Base-by-base conservation (phyloP, 176 grass and related monocot genomes). In the Bothriochloa decipiens region DNA sequence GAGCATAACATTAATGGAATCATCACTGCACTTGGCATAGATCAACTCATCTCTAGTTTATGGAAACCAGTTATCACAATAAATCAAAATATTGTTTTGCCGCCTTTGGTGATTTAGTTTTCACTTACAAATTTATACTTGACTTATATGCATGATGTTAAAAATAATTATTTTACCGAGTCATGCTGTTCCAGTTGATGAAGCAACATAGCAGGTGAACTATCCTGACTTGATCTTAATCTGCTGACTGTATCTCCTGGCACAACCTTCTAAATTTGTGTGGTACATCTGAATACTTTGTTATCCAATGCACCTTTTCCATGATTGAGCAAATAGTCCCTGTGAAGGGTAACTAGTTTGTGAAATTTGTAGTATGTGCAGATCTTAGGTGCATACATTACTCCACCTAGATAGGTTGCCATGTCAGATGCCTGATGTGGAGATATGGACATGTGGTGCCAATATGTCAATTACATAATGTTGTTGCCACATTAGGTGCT, bases 61-160 rank as follows among this genome's bases (percentile, higher is more conserved):
- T 45, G 8, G 13, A 66, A 47, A 66, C 25, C 8, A 22, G 40
- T 46, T 71, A 71, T 69, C 11, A 16, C 9, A 32, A n/a, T 37
- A n/a, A 69, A 46, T 63, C 64, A 13, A 27, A 35, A 18, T 8
- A 22, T 29, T 17, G 28, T 66, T 79, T 47, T 28, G 7, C 16
- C n/a, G 7, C 61, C n/a, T 79, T 79, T 49, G 32, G 33, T n/a
- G 17, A 43, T 71, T 41, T 85, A 11, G 26, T 67, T 39, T 27
- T 45, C 10, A 29, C 22, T 68, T 36, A 41, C 9, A 27, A 28
- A 20, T 42, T 45, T 40, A 47, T 37, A 11, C 23, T 6, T 74
- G 25, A 65, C 70, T 36, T 65, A 26, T 65, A 71, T 6, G 33
- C 52, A 37, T 18, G 46, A 18, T 60, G 9, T 9, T 22, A 71